These are phyloP conservation scores for Oryza brachyantha DNA, from an alignment of 176 grass and related monocot genomes.

Conservation along the genomic window DNA sequence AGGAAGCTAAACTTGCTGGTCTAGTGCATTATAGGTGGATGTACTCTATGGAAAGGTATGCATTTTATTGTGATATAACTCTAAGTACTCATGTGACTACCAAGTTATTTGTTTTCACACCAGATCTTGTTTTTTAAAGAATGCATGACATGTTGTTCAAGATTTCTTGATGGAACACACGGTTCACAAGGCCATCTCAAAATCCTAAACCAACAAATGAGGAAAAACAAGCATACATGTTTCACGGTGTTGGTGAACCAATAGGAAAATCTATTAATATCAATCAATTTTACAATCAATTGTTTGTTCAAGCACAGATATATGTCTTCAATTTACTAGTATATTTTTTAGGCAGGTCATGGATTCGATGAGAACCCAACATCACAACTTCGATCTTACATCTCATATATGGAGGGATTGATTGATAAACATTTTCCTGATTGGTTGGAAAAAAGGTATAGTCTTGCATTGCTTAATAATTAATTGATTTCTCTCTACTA, in stretches of 20 bases:
- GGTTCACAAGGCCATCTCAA: not conserved
- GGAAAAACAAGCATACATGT: not conserved
- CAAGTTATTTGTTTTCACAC: not conserved
- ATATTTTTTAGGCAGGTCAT: not conserved
- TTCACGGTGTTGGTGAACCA: not conserved
- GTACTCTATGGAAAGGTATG: too few relatives aligned
- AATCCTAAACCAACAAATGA: not conserved
- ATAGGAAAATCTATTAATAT: not conserved
- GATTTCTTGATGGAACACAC: not conserved
- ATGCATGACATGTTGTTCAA: not conserved
- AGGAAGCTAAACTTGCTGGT: too few relatives aligned
- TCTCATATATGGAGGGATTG: not conserved
- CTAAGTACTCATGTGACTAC: too few relatives aligned
- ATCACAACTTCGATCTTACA: not conserved
- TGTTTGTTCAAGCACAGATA: not conserved
- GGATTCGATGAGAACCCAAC: not conserved
- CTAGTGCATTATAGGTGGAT: too few relatives aligned
- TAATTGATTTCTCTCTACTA: not conserved
- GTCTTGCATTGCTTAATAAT: not conserved
- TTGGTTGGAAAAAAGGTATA: conserved; percentile 10
- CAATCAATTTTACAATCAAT: not conserved
- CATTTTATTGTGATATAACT: too few relatives aligned
- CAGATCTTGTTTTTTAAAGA: not conserved
- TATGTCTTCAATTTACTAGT: not conserved
- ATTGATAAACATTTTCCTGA: not conserved